Conservation (phyloP, 1,284 basidiomycete species). For the Moniliophthora roreri region DNA sequence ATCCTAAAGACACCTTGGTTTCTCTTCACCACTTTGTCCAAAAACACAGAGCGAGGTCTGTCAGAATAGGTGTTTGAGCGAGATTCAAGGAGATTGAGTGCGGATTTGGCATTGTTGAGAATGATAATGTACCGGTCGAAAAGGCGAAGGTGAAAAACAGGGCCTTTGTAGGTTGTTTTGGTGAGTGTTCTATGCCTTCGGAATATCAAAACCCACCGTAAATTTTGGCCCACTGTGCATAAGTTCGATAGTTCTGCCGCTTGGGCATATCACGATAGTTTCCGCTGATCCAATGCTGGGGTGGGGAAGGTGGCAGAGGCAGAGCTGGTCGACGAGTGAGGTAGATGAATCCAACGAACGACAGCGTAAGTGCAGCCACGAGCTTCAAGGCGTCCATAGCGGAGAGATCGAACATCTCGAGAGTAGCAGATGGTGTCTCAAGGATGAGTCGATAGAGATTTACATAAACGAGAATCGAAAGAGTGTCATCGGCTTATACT, state of each 20-base stretch:
- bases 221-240: conserved; percentile 2
- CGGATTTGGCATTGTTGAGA: conserved; percentile 30
- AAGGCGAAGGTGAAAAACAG: conserved; percentile 24
- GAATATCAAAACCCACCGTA: neutral
- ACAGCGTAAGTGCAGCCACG: conserved; percentile 9
- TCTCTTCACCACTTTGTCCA: neutral
- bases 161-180: conserved; percentile 15
- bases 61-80: conserved; percentile 34
- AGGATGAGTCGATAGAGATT: too few relatives aligned
- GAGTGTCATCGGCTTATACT: too few relatives aligned
- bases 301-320: neutral
- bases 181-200: neutral
- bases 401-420: too few relatives aligned
- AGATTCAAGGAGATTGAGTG: conserved; percentile 29
- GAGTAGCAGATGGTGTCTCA: too few relatives aligned
- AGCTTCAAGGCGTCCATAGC: neutral
- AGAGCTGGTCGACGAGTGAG: conserved; percentile 40
- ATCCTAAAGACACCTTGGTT: neutral
- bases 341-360: conserved; percentile 48
- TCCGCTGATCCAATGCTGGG: neutral
- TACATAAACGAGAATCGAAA: too few relatives aligned
- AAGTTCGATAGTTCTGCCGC: neutral
- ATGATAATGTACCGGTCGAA: conserved; percentile 27
- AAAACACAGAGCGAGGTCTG: conserved; percentile 26
- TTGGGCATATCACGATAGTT: neutral